Evolutionary conservation across 2,329 filamentous ascomycete species (phyloP).

Genomic region (Simplicillium aogashimaense): DNA sequence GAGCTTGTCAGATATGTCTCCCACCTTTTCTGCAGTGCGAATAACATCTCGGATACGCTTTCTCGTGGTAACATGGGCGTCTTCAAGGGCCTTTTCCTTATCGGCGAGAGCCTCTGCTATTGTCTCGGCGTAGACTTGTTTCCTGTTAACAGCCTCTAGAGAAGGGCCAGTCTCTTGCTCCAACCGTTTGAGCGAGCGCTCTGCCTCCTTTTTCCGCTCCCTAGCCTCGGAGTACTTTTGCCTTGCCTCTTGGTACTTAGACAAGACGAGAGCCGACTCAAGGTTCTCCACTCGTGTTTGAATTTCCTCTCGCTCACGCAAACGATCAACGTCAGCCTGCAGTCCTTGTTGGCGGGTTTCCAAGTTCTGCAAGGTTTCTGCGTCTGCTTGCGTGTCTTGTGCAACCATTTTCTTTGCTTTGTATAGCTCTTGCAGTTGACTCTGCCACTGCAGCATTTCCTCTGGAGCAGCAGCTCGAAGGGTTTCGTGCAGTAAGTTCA

Average conservation of each 20-base stretch:
- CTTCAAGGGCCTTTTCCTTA: conserved; percentile 42
- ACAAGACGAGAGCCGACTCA: conserved; percentile 53
- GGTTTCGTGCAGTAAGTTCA: conserved; percentile 77
- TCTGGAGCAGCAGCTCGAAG: conserved; percentile 77
- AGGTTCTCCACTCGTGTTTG: conserved; percentile 55
- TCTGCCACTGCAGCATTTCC: conserved; percentile 72
- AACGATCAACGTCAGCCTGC: conserved; percentile 72
- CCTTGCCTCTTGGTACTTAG: conserved; percentile 51
- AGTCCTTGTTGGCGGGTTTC: conserved; percentile 66
- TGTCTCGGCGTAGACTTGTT: conserved; percentile 53
- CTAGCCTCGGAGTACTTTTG: conserved; percentile 41
- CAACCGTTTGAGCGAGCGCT: conserved; percentile 47
- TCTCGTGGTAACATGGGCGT: conserved; percentile 42
- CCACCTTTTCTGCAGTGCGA: conserved; percentile 26
- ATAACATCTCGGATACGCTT: conserved; percentile 27
- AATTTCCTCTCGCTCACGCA: conserved; percentile 64
- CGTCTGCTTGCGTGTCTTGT: conserved; percentile 44
- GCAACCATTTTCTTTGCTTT: conserved; percentile 56
- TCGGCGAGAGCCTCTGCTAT: conserved; percentile 45
- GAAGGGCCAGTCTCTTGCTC: conserved; percentile 54
- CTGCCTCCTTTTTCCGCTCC: conserved; percentile 40
- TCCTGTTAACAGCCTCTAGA: conserved; percentile 57
- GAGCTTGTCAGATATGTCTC: conserved; percentile 31
- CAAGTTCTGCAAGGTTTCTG: conserved; percentile 54
- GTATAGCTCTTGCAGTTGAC: conserved; percentile 61